Evolutionary conservation across 1,284 basidiomycete genomes (phyloP).

Genomic region (Cronartium quercuum): DNA sequence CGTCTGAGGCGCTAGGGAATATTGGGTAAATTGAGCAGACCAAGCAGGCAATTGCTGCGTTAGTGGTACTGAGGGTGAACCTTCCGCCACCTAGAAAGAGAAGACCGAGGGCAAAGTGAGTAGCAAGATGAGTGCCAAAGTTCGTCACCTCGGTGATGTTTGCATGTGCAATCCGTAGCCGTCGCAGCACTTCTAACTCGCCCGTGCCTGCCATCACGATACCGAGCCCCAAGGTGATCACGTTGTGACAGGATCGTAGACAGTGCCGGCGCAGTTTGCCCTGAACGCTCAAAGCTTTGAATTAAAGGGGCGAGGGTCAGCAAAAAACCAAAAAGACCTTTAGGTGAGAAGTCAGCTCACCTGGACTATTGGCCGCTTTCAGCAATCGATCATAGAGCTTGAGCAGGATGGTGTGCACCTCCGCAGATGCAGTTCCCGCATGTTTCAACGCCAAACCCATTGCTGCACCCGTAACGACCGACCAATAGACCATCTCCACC

Average conservation of each 20-base stretch:
- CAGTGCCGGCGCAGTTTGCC: conserved; percentile 66
- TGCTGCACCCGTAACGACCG: conserved; percentile 80
- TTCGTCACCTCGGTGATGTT: conserved; percentile 69
- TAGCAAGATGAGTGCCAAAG: conserved; percentile 85
- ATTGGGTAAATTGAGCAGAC: conserved; percentile 85
- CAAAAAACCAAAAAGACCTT: conserved; percentile 50
- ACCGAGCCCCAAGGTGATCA: conserved; percentile 74
- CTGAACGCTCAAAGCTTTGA: conserved; percentile 37
- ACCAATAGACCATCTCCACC: conserved; percentile 76
- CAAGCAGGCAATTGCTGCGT: conserved; percentile 83
- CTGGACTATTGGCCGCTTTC: conserved; percentile 52
- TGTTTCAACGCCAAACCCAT: conserved; percentile 87
- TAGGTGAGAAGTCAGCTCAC: conserved; percentile 49
- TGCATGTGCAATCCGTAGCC: conserved; percentile 86
- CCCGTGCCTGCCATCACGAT: conserved; percentile 96
- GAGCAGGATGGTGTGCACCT: conserved; percentile 75
- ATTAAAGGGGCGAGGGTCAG: conserved; percentile 7
- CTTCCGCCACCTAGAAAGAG: conserved; percentile 90
- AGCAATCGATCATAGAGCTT: conserved; percentile 68
- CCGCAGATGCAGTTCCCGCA: conserved; percentile 80
- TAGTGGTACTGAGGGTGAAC: conserved; percentile 83
- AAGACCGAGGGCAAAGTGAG: conserved; percentile 82
- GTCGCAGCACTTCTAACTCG: conserved; percentile 78
- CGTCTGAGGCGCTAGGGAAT: conserved; percentile 67
- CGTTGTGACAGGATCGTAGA: conserved; percentile 77